Conservation (phyloP, 2,329 filamentous ascomycete genomes). For the Hortaea werneckii region DNA sequence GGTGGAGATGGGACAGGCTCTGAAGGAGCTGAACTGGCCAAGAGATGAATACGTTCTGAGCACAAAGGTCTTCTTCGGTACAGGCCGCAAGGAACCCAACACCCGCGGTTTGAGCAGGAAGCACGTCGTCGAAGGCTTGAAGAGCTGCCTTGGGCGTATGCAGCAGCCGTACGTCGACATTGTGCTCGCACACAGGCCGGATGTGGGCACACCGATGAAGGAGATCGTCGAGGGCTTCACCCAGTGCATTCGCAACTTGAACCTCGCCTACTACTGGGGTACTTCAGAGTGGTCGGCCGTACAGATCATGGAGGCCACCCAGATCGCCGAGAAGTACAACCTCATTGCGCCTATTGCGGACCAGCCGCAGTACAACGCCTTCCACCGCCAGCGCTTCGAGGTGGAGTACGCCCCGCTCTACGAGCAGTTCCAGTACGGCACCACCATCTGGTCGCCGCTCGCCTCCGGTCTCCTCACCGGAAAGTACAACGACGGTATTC, state of each 20-base stretch:
- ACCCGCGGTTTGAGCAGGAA: conserved; percentile 41
- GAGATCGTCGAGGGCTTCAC: conserved; percentile 50
- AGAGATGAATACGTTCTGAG: conserved; percentile 35
- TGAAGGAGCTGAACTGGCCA: conserved; percentile 40
- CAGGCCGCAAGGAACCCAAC: conserved; percentile 48
- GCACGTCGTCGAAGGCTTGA: conserved; percentile 48
- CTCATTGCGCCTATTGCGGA: conserved; percentile 47
- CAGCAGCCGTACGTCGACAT: conserved; percentile 58
- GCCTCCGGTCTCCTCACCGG: conserved; percentile 49
- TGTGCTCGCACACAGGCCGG: conserved; percentile 52
- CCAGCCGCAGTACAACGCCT: conserved; percentile 52
- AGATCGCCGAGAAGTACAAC: conserved; percentile 46
- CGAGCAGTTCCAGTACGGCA: conserved; percentile 46
- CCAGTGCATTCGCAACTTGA: conserved; percentile 43
- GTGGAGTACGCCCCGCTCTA: conserved; percentile 50
- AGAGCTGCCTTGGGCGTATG: conserved; percentile 48
- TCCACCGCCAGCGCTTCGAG: conserved; percentile 52
- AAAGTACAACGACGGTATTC: conserved; percentile 56
- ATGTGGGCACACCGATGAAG: conserved; percentile 37
- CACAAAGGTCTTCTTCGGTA: conserved; percentile 44
- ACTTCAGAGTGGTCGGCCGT: conserved; percentile 51
- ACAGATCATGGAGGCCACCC: conserved; percentile 50
- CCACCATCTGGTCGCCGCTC: conserved; percentile 47
- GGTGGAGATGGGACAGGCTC: conserved; percentile 43
- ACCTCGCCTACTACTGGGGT: conserved; percentile 55